Base-by-base conservation (phyloP, 1,284 basidiomycete species). In the Termitomyces sp. region DNA sequence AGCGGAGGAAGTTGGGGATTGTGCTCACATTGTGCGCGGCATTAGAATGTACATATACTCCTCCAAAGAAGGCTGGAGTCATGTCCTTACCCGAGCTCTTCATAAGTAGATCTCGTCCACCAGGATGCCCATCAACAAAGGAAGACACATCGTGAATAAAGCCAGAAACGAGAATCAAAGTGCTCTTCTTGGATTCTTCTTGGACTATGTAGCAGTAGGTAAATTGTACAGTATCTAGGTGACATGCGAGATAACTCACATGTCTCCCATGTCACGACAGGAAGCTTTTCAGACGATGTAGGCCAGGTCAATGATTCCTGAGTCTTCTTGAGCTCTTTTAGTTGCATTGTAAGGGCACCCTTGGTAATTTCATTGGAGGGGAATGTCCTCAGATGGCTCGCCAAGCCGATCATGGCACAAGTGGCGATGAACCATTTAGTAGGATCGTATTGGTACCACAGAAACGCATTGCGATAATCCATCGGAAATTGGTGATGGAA, bases 401-500 rank as follows among this genome's bases (percentile, higher is more conserved):
- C 93, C 37, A 93, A 72, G 4, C 91, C 86, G 19, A 91, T 53
- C 51, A 66, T 61, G 28, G 75, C 76, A 65, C 83, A 85, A 35
- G 74, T 62, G 38, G 76, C 81, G 66, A 96, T 95, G 75, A 95
- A 93, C 90, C 91, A 75, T 59, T 76, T 76, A 0, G 73, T 75
- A 2, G 73, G 73, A 50, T 75, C 74, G 64, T 81, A 84, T 64
- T 84, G 83, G 63, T 80, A 82, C 81, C 80, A 85, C 58, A 79
- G 74, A 69, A 84, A 83, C 14, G 78, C 79, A 66, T 91, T 91
- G 43, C 88, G 78, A 72, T 87, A 91, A 68, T 91, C 89, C 82
- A 84, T 88, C 18, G 89, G 90, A 74, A 91, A 92, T 62, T 91
- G 88, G 62, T 88, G 90, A 68, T 92, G 90, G 70, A 94, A 94